Base-by-base conservation (phyloP, 192 early-diverging fungal genomes). In the Polychytrium aggregatum region DNA sequence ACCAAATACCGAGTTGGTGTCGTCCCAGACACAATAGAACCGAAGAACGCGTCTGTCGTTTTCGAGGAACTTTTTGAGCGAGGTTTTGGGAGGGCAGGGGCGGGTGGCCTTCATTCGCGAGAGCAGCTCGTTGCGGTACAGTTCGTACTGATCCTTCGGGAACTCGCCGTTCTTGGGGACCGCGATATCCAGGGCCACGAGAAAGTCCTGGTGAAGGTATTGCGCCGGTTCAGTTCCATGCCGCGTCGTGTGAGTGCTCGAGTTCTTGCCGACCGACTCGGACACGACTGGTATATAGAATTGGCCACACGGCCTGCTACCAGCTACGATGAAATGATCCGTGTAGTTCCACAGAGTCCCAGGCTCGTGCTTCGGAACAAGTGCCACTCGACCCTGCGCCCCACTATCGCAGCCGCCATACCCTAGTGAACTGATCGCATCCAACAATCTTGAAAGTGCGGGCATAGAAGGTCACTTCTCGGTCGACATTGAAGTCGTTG, bases 21-120 rank as follows among this genome's bases (percentile, higher is more conserved):
- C 78, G 53, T 78, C 74, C 78, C 78, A 81, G 37, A 76, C 59
- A 53, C 72, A 74, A 50, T 76, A 81, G 63, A 81, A 81, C 37
- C 78, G 59, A 17, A 81, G 64, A 10, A 81, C 78, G 29, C 60
- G 63, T 5, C 78, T 64, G 57, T 81, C 78, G 58, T 73, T 69
- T 46, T 78, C 71, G 37, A 81, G 63, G 59, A 81, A 81, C 45
- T 72, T 57, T 46, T 74, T 72, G 39, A 81, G 60, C 10, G 66
- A 62, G 22, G 56, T 49, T 53, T 64, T 59, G 10, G 68, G 68
- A 1, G 56, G 48, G 13, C 48, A 47, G 17, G 67, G 72, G 21
- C 65, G 63, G 1, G 72, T 75, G 21, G 67, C 55, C 51, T 68
- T 70, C 68, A 70, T 67, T 22, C 62, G 52, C 24, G 75, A 58